Percentiles rank a stretch among this genome's conserved stretches.
phyloP scores from a whole-genome alignment of 139 green algal species.

The Zygnema cylindricum region DNA sequence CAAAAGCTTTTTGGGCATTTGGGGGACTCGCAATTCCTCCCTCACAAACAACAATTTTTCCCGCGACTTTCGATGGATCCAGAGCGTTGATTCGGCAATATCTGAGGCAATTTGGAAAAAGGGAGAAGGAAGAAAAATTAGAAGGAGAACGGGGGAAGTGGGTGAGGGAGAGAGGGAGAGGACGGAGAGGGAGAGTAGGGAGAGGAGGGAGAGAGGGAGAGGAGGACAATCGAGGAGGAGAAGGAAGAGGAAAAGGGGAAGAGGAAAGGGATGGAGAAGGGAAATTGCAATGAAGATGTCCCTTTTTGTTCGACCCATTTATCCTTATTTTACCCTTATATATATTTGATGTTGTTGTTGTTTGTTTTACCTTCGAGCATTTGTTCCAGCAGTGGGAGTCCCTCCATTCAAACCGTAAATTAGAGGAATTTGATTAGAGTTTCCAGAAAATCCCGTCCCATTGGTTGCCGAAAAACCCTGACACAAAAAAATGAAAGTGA shows the following conservation, averaged over 20 bases:
- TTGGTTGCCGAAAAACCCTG: neutral
- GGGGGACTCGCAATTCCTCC: neutral
- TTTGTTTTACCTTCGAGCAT: too few species aligned
- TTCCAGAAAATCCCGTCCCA: neutral
- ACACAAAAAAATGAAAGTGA: neutral
- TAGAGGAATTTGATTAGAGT: neutral
- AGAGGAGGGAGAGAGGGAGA: too few species aligned
- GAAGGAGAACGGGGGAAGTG: neutral
- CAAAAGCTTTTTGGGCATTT: neutral
- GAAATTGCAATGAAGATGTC: too few species aligned
- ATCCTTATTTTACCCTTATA: too few species aligned
- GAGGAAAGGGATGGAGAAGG: constrained; percentile 5
- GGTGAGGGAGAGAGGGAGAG: neutral
- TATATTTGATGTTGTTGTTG: too few species aligned
- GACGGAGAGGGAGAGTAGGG: too few species aligned
- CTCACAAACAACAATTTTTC: constrained; percentile 38
- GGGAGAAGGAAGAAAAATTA: neutral
- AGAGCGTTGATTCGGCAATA: neutral
- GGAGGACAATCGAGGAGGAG: neutral
- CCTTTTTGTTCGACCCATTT: too few species aligned
- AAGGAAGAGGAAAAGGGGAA: neutral
- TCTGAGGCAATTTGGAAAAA: too few species aligned
- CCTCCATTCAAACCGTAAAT: neutral
- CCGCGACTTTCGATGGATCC: constrained; percentile 30
- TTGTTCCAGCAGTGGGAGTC: neutral